phyloP scores from a whole-genome alignment of 768 basidiomycete genomes.

The Lepiota subincarnata region DNA sequence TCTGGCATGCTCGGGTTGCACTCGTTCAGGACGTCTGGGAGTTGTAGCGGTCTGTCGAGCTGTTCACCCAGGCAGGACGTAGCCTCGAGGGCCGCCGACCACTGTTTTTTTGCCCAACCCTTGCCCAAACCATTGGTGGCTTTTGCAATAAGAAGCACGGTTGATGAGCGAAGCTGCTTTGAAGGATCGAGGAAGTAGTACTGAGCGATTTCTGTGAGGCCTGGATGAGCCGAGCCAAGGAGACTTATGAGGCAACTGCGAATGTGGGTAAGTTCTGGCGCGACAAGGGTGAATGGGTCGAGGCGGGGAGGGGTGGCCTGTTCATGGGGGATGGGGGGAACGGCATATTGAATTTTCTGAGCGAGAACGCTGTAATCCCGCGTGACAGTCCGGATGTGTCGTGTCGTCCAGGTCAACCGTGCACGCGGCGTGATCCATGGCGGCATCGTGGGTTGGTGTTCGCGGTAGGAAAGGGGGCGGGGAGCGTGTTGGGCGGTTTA shows the following conservation, averaged over 20 bases:
- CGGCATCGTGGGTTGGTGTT: neutral
- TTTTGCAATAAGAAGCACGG: constrained; percentile 85
- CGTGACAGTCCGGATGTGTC: constrained; percentile 18
- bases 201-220: constrained; percentile 81
- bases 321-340: constrained; percentile 25
- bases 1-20: constrained; percentile 88
- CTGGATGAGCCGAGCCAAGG: constrained; percentile 86
- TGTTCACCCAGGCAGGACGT: constrained; percentile 48
- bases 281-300: constrained; percentile 70
- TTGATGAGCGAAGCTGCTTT: constrained; percentile 85
- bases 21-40: constrained; percentile 82
- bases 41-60: constrained; percentile 76
- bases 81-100: constrained; percentile 57
- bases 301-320: constrained; percentile 15
- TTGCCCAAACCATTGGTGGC: constrained; percentile 89
- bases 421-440: constrained; percentile 13
- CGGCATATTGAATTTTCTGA: constrained; percentile 33
- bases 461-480: neutral
- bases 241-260: constrained; percentile 70
- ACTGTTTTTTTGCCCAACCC: constrained; percentile 55
- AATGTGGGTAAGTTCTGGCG: constrained; percentile 67
- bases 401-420: constrained; percentile 11
- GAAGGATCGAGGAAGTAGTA: constrained; percentile 90
- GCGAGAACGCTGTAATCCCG: constrained; percentile 37
- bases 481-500: neutral